phyloP scores from a whole-genome alignment of 2,329 filamentous ascomycete genomes.

The Kalmusia sp. region DNA sequence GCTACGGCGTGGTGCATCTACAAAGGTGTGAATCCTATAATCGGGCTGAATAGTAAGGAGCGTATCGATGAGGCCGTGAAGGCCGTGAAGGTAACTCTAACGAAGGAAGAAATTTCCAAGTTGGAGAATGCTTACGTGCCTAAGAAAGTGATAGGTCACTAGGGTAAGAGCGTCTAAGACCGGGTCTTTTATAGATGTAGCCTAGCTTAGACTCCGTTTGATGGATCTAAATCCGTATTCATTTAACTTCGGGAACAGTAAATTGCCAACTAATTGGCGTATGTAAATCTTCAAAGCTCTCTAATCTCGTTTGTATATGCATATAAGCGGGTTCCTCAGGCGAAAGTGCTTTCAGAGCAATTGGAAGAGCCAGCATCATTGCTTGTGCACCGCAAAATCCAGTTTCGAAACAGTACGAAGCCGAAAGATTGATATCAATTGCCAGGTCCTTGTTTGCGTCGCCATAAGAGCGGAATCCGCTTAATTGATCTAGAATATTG shows the following conservation, averaged over 20 bases:
- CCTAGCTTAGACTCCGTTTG: too few species aligned
- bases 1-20: not conserved
- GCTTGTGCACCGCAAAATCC: constrained; percentile 10
- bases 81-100: not conserved
- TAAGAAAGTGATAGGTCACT: not conserved
- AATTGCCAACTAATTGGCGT: not conserved
- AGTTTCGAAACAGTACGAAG: not conserved
- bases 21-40: not conserved
- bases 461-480: not conserved
- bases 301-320: not conserved
- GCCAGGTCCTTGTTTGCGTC: not conserved
- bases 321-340: not conserved
- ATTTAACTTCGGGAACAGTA: not conserved
- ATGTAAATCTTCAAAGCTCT: not conserved
- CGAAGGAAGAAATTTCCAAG: not conserved
- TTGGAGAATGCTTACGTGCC: not conserved
- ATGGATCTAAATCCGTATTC: too few species aligned
- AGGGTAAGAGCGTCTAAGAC: too few species aligned
- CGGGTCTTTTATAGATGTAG: too few species aligned
- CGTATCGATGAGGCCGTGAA: not conserved
- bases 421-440: not conserved
- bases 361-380: constrained; percentile 3
- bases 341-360: constrained; percentile 3
- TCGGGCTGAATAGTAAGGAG: constrained; percentile 2
- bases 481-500: not conserved